Evolutionary conservation across 2,329 filamentous ascomycete genomes (phyloP).

Genomic region (Emericellopsis cladophorae): DNA sequence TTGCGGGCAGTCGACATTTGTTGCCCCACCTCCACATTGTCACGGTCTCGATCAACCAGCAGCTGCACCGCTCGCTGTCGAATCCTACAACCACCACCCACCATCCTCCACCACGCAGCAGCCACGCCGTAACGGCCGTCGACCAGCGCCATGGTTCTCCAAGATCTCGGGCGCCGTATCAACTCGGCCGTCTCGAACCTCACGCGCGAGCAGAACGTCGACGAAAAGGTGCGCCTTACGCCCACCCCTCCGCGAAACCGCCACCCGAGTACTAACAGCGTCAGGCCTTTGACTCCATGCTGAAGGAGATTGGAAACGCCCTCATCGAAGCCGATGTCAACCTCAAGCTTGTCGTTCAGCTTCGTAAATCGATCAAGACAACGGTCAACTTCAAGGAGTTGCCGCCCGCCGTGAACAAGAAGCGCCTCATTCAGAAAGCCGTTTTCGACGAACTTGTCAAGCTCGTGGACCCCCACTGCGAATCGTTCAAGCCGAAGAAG

Average conservation of each 20-base stretch:
- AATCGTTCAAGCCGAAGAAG: slow-evolving; percentile 95
- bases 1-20: too few species aligned
- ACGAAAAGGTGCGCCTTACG: slow-evolving; percentile 66
- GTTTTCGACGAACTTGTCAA: slow-evolving; percentile 96
- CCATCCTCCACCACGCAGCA: background rate
- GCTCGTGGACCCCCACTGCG: slow-evolving; percentile 88
- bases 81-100: background rate
- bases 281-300: slow-evolving; percentile 91
- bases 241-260: slow-evolving; percentile 3
- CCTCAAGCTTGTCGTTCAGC: slow-evolving; percentile 77
- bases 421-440: slow-evolving; percentile 92
- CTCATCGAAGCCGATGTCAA: slow-evolving; percentile 97
- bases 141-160: slow-evolving; percentile 68
- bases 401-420: slow-evolving; percentile 89
- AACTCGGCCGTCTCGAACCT: slow-evolving; percentile 92
- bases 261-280: slow-evolving; percentile 3
- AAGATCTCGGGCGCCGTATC: slow-evolving; percentile 97
- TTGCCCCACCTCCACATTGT: too few species aligned
- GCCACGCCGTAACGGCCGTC: background rate
- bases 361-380: slow-evolving; percentile 84
- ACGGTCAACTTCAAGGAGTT: slow-evolving; percentile 93
- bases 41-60: too few species aligned
- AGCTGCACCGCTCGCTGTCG: too few species aligned
- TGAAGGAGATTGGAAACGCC: slow-evolving; percentile 94
- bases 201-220: slow-evolving; percentile 81